Evolutionary conservation across 352 stramenopile genomes (phyloP).

Genomic region (Pythium rhizo-oryzae): DNA sequence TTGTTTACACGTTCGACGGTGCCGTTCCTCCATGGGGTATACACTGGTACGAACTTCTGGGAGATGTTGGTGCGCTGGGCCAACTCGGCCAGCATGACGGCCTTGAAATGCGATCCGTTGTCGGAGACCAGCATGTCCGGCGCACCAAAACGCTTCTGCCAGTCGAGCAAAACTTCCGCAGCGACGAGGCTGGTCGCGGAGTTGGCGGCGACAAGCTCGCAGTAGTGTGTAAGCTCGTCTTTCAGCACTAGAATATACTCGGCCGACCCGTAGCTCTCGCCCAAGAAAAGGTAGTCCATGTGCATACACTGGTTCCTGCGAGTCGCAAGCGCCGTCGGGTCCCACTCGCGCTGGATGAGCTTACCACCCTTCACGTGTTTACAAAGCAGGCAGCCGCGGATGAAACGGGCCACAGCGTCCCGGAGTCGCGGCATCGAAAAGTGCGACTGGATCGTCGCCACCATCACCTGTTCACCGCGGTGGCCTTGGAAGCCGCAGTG

Average conservation of each 20-base stretch:
- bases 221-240: constrained; percentile 33
- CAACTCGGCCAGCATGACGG: constrained; percentile 9
- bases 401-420: constrained; percentile 11
- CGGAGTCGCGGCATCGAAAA: constrained; percentile 21
- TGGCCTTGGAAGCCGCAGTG: constrained; percentile 31
- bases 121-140: constrained; percentile 28
- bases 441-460: constrained; percentile 18
- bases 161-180: constrained; percentile 24
- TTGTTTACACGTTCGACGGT: constrained; percentile 22
- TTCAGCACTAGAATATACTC: constrained; percentile 34
- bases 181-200: background rate
- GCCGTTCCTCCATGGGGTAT: constrained; percentile 24
- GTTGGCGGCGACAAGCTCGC: constrained; percentile 19
- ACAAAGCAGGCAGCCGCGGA: no score
- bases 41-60: constrained; percentile 6
- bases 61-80: background rate
- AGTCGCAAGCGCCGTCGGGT: constrained; percentile 7
- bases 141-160: constrained; percentile 29
- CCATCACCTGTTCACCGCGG: constrained; percentile 18
- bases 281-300: constrained; percentile 27
- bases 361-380: constrained; percentile 18
- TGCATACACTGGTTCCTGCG: constrained; percentile 29
- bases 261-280: constrained; percentile 18
- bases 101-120: constrained; percentile 27
- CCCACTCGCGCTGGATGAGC: constrained; percentile 2